phyloP scores from a whole-genome alignment of 257 asterid species.

The Rauvolfia tetraphylla region DNA sequence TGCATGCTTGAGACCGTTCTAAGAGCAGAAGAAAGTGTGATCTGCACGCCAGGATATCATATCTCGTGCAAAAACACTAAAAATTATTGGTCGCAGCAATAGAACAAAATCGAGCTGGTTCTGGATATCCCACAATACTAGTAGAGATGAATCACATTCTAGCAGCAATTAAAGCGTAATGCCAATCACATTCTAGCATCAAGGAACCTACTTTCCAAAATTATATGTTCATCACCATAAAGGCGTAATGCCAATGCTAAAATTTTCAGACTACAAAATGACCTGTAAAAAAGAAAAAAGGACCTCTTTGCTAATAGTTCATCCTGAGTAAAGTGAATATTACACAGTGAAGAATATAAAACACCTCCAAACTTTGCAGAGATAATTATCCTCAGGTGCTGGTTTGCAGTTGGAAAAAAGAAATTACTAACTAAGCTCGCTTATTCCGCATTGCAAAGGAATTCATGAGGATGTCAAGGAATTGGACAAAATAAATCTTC shows the following conservation, averaged over 20 bases:
- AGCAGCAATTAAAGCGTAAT: not conserved
- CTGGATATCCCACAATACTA: not conserved
- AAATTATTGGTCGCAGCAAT: not conserved
- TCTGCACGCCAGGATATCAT: not conserved
- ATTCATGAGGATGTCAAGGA: constrained; percentile 21
- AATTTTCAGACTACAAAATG: constrained; percentile 17
- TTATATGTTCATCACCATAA: not conserved
- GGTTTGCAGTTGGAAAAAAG: constrained; percentile 2
- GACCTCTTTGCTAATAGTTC: constrained; percentile 14
- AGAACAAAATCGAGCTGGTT: not conserved
- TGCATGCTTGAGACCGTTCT: not conserved
- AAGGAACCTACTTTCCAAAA: not conserved
- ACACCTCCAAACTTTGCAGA: constrained; percentile 20
- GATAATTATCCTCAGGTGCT: constrained; percentile 5
- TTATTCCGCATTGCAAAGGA: constrained; percentile 35
- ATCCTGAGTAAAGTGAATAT: constrained; percentile 20
- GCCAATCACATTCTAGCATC: not conserved
- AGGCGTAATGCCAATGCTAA: not conserved
- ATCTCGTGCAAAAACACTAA: not conserved
- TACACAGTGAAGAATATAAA: constrained; percentile 17
- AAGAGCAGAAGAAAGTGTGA: not conserved
- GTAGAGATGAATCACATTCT: not conserved
- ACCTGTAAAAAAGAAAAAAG: constrained; percentile 1
- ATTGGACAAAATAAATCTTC: constrained; percentile 21
- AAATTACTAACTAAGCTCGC: constrained; percentile 21